Conservation (phyloP, 345 rosid genomes). For the Sisymbrium irio region DNA sequence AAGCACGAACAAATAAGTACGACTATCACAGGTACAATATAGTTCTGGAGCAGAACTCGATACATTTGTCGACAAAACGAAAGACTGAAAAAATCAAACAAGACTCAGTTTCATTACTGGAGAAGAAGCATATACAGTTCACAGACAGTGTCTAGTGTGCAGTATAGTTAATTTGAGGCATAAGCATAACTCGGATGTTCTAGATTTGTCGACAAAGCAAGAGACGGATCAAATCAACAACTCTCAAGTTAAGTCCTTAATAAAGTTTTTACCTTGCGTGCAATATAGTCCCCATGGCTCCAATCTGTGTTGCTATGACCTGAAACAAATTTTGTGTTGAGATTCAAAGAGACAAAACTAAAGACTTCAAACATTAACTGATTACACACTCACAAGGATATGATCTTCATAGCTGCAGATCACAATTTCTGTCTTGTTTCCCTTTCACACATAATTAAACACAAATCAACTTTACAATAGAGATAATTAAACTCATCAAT, state of each 20-base stretch:
- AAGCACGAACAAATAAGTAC: not conserved
- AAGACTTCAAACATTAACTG: not conserved
- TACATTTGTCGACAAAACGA: too few species aligned
- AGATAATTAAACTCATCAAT: too few species aligned
- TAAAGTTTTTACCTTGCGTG: slow-evolving; percentile 77
- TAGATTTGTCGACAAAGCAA: not conserved
- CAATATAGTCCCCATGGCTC: slow-evolving; percentile 82
- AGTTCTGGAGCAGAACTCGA: too few species aligned
- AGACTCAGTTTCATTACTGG: not conserved
- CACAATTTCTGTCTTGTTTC: slow-evolving; percentile 76
- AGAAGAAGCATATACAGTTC: not conserved
- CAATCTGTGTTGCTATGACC: slow-evolving; percentile 88
- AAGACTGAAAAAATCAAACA: too few species aligned
- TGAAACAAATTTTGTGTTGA: slow-evolving; percentile 32
- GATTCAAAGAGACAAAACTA: slow-evolving; percentile 1
- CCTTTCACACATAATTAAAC: slow-evolving; percentile 41
- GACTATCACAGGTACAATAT: not conserved
- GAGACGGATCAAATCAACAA: not conserved
- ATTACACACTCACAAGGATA: slow-evolving; percentile 70
- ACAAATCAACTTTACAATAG: too few species aligned
- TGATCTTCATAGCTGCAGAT: slow-evolving; percentile 75
- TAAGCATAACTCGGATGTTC: not conserved
- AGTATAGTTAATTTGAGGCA: too few species aligned
- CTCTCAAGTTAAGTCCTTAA: not conserved
- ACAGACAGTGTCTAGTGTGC: not conserved